Evolutionary conservation across 371 early-diverging fungal species (phyloP).

Genomic region (Syncephalis fuscata): DNA sequence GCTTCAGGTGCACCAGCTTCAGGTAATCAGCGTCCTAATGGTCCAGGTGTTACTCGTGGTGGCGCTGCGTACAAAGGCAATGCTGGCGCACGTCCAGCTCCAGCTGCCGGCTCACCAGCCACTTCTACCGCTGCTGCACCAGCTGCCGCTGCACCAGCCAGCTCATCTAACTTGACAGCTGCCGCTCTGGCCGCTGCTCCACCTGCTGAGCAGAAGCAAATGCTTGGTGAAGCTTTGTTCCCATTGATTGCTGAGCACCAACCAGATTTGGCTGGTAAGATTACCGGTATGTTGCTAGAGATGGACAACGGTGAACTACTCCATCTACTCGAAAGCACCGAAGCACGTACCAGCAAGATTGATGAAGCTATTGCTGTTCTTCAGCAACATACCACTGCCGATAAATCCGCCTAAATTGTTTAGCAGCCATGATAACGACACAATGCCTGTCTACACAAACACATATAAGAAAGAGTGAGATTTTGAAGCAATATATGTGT

Average conservation of each 20-base stretch:
- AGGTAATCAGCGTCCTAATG: slow-evolving; percentile 14
- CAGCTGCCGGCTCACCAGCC: background rate
- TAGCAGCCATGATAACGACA: too few relatives aligned
- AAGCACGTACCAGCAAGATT: slow-evolving; percentile 49
- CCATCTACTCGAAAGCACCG: slow-evolving; percentile 65
- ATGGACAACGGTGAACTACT: slow-evolving; percentile 92
- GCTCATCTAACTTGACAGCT: slow-evolving; percentile 34
- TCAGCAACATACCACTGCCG: slow-evolving; percentile 38
- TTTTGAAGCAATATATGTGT: too few relatives aligned
- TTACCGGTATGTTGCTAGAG: slow-evolving; percentile 97
- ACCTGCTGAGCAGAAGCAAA: slow-evolving; percentile 81
- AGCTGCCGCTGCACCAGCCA: slow-evolving; percentile 7
- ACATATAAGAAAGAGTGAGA: too few relatives aligned
- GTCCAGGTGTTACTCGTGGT: slow-evolving; percentile 16
- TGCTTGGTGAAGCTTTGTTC: slow-evolving; percentile 90
- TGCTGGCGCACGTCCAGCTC: slow-evolving; percentile 19
- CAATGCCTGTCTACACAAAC: too few relatives aligned
- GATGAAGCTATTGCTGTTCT: slow-evolving; percentile 79
- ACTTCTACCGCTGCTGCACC: slow-evolving; percentile 23
- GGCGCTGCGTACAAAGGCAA: slow-evolving; percentile 34
- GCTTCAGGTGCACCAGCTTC: slow-evolving; percentile 11
- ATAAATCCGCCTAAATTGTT: too few relatives aligned
- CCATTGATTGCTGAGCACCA: slow-evolving; percentile 43
- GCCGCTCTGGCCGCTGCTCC: slow-evolving; percentile 66
- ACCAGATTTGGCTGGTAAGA: slow-evolving; percentile 81